Percentiles rank a stretch among this genome's conserved stretches.
phyloP scores from a whole-genome alignment of 1,284 basidiomycete species.

The Meripilus lineatus region DNA sequence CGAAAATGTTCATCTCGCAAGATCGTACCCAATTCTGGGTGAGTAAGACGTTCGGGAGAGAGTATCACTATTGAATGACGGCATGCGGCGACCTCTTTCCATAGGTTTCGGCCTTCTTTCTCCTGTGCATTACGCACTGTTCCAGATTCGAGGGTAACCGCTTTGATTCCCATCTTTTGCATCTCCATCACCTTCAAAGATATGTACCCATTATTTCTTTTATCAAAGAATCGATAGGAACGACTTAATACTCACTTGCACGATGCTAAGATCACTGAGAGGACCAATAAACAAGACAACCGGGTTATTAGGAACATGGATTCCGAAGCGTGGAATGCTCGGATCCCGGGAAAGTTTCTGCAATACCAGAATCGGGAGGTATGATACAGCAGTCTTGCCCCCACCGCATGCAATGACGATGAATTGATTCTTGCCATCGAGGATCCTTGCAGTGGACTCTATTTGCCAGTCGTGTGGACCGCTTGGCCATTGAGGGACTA shows the following conservation, averaged over 20 bases:
- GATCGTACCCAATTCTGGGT: constrained; percentile 11
- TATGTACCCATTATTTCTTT: constrained; percentile 4
- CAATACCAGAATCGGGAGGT: constrained; percentile 8
- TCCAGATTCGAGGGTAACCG: constrained; percentile 4
- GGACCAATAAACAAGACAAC: not conserved
- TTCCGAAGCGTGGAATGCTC: not conserved
- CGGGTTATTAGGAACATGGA: not conserved
- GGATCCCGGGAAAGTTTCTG: constrained; percentile 1
- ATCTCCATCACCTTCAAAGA: constrained; percentile 6
- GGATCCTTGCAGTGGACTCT: constrained; percentile 5
- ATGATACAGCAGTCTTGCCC: constrained; percentile 9
- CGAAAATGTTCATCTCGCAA: constrained; percentile 17
- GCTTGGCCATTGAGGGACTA: constrained; percentile 6
- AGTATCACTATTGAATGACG: constrained; percentile 3
- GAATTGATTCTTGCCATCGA: constrained; percentile 8
- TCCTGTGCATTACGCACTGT: not conserved
- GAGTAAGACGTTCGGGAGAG: constrained; percentile 15
- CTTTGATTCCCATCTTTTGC: constrained; percentile 1
- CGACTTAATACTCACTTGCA: no score
- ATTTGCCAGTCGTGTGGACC: constrained; percentile 12
- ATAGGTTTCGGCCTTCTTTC: not conserved
- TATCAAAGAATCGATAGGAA: not conserved
- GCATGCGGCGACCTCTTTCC: constrained; percentile 1
- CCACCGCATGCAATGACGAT: constrained; percentile 10
- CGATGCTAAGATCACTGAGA: not conserved